A percentile compares a stretch with the other conserved stretches of the same genome.
Evolutionary conservation across 2,329 filamentous ascomycete genomes (phyloP).

Genomic region (Botrytis medusae): DNA sequence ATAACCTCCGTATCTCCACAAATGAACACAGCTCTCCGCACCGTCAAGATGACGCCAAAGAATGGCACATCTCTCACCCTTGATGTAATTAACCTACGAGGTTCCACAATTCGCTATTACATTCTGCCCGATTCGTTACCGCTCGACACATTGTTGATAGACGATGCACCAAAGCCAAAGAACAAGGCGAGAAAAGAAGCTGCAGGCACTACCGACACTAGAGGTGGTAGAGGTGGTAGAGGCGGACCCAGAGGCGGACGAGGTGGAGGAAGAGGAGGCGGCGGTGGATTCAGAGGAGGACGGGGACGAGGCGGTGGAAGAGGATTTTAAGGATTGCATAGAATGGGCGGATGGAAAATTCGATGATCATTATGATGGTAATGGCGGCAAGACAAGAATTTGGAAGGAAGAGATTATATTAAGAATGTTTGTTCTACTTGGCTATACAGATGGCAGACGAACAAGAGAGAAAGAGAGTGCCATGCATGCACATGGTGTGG

Average conservation of each 20-base stretch:
- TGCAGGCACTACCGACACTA: slow-evolving; percentile 47
- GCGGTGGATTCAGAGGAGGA: slow-evolving; percentile 51
- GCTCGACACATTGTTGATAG: slow-evolving; percentile 90
- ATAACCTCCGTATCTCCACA: slow-evolving; percentile 95
- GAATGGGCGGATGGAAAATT: background rate
- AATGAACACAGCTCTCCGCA: slow-evolving; percentile 96
- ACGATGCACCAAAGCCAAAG: slow-evolving; percentile 97
- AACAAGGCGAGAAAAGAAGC: slow-evolving; percentile 98
- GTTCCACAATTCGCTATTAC: slow-evolving; percentile 93
- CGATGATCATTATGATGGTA: slow-evolving; percentile 15
- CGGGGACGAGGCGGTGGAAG: slow-evolving; percentile 52
- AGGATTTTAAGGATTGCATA: slow-evolving; percentile 34
- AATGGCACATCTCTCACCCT: slow-evolving; percentile 84
- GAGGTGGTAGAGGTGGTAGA: slow-evolving; percentile 42
- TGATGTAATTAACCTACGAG: slow-evolving; percentile 95
- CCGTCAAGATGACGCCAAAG: slow-evolving; percentile 93
- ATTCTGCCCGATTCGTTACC: slow-evolving; percentile 95
- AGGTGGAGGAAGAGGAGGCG: slow-evolving; percentile 47
- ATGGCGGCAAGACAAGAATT: background rate
- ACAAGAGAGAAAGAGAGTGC: slow-evolving; percentile 12
- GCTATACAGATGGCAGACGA: slow-evolving; percentile 4
- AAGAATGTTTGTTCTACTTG: slow-evolving; percentile 9
- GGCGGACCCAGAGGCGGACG: slow-evolving; percentile 48
- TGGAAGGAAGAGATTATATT: background rate
- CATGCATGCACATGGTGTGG: slow-evolving; percentile 19